Conservation (phyloP, 2,329 filamentous ascomycete genomes). For the Cyanodermella asteris region DNA sequence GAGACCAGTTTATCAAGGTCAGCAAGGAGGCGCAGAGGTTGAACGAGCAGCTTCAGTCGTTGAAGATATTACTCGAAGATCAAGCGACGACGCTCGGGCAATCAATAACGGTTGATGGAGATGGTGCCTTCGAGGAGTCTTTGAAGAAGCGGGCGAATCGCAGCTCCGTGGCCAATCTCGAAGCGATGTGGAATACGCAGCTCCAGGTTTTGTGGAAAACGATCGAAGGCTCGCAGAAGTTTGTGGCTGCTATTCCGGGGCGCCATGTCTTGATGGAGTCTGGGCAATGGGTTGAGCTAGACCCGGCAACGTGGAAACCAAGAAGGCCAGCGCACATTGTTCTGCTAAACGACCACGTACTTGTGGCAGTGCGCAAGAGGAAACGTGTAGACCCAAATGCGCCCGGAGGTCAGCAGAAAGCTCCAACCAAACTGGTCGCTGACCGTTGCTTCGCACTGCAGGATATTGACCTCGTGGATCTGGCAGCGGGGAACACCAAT, state of each 20-base stretch:
- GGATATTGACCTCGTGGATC: slow-evolving; percentile 81
- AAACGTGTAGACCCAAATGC: slow-evolving; percentile 49
- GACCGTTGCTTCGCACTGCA: slow-evolving; percentile 86
- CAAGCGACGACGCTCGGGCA: slow-evolving; percentile 48
- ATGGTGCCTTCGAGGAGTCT: slow-evolving; percentile 6
- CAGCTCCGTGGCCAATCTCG: slow-evolving; percentile 62
- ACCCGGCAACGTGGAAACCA: slow-evolving; percentile 93
- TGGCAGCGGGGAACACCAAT: slow-evolving; percentile 29
- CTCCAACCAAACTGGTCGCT: slow-evolving; percentile 56
- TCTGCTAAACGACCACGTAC: slow-evolving; percentile 77
- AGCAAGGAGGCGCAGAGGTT: slow-evolving; percentile 97
- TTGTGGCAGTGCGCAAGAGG: slow-evolving; percentile 83
- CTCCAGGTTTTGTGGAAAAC: slow-evolving; percentile 77
- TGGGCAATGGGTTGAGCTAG: slow-evolving; percentile 82
- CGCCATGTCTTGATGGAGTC: slow-evolving; percentile 88
- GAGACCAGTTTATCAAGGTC: slow-evolving; percentile 96
- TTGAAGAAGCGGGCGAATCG: slow-evolving; percentile 48
- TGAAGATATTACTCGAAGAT: slow-evolving; percentile 80
- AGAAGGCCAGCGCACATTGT: slow-evolving; percentile 76
- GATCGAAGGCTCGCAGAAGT: slow-evolving; percentile 96
- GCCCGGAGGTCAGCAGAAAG: slow-evolving; percentile 19
- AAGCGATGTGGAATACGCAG: slow-evolving; percentile 45
- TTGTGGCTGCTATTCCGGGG: slow-evolving; percentile 72
- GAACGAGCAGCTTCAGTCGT: slow-evolving; percentile 81
- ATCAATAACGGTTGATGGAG: slow-evolving; percentile 20